These are phyloP conservation scores for Linnemannia schmuckeri DNA, from an alignment of 192 early-diverging fungal species.

Conservation along the genomic window DNA sequence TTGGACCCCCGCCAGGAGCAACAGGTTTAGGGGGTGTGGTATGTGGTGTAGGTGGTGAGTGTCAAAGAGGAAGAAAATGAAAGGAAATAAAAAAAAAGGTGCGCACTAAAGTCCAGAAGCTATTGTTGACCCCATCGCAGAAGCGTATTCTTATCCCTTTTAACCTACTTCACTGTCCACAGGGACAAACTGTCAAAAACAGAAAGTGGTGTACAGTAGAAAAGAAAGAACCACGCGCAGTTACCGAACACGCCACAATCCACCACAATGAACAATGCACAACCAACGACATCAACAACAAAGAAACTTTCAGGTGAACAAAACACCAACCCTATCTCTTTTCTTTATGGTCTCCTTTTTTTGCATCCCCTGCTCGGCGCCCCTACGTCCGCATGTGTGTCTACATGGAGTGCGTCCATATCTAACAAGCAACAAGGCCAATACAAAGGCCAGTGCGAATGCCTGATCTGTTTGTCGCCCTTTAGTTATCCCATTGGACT, in stretches of 20 bases:
- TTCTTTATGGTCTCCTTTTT: not conserved
- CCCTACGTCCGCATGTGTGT: not conserved
- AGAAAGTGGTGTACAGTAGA: not conserved
- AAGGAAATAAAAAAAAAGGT: not conserved
- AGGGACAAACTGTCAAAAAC: slow-evolving; percentile 5
- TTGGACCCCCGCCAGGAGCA: not conserved
- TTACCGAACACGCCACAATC: not conserved
- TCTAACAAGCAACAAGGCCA: not conserved
- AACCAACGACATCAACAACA: not conserved
- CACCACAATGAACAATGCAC: not conserved
- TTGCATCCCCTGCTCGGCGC: not conserved
- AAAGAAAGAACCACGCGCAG: not conserved
- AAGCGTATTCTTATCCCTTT: not conserved
- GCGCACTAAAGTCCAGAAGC: not conserved
- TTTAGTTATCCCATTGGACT: not conserved
- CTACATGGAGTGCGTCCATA: not conserved
- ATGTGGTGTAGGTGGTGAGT: not conserved
- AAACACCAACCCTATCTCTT: not conserved
- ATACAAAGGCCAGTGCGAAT: not conserved
- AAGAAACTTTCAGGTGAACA: not conserved
- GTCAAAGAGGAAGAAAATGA: not conserved
- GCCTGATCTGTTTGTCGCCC: not conserved
- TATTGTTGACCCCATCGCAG: not conserved
- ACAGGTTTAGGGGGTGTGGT: not conserved
- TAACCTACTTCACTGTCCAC: not conserved